A percentile compares a stretch with the other conserved stretches of the same genome.
Evolutionary conservation across 495 filamentous ascomycete species (phyloP).

Genomic region (Daldinia loculata): DNA sequence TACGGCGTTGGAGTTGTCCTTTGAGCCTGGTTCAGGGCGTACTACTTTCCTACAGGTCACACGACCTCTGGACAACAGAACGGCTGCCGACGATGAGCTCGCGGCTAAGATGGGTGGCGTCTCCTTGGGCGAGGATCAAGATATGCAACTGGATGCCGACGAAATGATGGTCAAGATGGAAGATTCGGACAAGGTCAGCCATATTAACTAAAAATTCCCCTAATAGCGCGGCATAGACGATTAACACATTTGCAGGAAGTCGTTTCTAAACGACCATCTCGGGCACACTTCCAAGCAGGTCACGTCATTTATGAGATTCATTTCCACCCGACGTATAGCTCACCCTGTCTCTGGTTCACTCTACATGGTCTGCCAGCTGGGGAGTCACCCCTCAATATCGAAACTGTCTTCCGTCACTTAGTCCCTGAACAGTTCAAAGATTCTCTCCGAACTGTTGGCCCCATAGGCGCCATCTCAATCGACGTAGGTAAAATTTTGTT

Average conservation of each 20-base stretch:
- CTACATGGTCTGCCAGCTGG: slow-evolving; percentile 56
- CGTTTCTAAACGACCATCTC: slow-evolving; percentile 28
- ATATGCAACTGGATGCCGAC: slow-evolving; percentile 32
- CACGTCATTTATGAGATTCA: slow-evolving; percentile 71
- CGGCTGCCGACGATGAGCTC: slow-evolving; percentile 54
- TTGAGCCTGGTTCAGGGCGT: slow-evolving; percentile 44
- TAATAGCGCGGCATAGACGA: slow-evolving; percentile 41
- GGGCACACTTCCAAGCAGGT: slow-evolving; percentile 54
- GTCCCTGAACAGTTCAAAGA: slow-evolving; percentile 70
- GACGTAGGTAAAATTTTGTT: slow-evolving; percentile 66
- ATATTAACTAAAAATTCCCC: slow-evolving; percentile 28
- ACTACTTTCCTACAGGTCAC: slow-evolving; percentile 60
- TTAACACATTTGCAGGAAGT: slow-evolving; percentile 51
- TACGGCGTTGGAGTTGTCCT: slow-evolving; percentile 47
- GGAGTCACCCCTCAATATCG: slow-evolving; percentile 60
- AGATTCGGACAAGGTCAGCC: slow-evolving; percentile 56
- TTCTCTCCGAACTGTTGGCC: slow-evolving; percentile 65
- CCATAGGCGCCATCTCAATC: slow-evolving; percentile 79
- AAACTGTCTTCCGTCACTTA: slow-evolving; percentile 72
- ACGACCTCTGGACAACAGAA: slow-evolving; percentile 52
- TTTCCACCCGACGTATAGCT: slow-evolving; percentile 64
- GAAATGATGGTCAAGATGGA: slow-evolving; percentile 56
- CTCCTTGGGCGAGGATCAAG: slow-evolving; percentile 39
- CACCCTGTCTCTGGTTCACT: slow-evolving; percentile 67
- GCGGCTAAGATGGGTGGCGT: slow-evolving; percentile 51